Conservation (phyloP, 2,329 filamentous ascomycete species). For the Cytospora piceae region DNA sequence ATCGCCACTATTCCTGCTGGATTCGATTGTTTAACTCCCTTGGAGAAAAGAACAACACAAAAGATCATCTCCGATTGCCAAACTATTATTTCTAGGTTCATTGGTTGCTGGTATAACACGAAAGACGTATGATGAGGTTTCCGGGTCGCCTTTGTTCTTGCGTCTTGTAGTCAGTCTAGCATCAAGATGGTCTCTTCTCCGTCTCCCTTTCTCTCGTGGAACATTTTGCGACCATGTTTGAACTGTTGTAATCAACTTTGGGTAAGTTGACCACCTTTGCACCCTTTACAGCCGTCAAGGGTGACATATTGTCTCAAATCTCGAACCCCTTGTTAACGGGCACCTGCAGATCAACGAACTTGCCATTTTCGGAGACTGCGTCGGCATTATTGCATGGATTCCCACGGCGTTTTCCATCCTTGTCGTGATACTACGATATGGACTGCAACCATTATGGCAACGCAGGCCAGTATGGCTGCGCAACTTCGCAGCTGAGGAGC, state of each 20-base stretch:
- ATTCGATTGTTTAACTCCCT: neutral
- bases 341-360: slow-evolving; percentile 27
- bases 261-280: slow-evolving; percentile 13
- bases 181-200: slow-evolving; percentile 19
- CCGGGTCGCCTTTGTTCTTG: neutral
- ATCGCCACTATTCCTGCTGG: slow-evolving; percentile 10
- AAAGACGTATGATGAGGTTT: slow-evolving; percentile 11
- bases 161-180: neutral
- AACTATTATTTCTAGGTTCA: neutral
- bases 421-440: slow-evolving; percentile 39
- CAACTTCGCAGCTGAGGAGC: slow-evolving; percentile 39
- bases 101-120: slow-evolving; percentile 16
- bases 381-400: slow-evolving; percentile 39
- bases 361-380: slow-evolving; percentile 38
- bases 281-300: slow-evolving; percentile 1
- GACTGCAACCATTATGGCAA: slow-evolving; percentile 38
- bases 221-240: slow-evolving; percentile 27
- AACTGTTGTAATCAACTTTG: slow-evolving; percentile 29
- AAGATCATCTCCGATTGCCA: neutral
- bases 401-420: slow-evolving; percentile 39
- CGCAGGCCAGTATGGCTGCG: slow-evolving; percentile 42
- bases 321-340: slow-evolving; percentile 20
- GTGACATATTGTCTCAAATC: neutral
- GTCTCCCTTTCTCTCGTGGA: slow-evolving; percentile 24
- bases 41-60: neutral